Percentiles rank a stretch among this genome's conserved stretches.
phyloP scores from a whole-genome alignment of 1,284 basidiomycete species.

The Sphagnurus paluster region DNA sequence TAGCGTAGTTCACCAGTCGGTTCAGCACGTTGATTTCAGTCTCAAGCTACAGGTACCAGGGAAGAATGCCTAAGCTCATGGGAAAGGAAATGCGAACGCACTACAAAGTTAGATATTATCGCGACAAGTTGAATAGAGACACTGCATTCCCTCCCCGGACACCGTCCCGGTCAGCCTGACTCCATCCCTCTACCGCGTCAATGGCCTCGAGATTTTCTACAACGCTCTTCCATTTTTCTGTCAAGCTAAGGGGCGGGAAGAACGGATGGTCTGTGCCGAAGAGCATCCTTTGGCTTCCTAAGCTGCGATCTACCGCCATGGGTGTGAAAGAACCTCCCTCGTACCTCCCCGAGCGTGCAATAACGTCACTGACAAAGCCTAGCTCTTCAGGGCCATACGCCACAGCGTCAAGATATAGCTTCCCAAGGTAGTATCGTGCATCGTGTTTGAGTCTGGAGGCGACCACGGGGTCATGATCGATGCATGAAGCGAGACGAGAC shows the following conservation, averaged over 20 bases:
- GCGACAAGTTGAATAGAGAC: conserved; percentile 54
- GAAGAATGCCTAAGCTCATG: conserved; percentile 7
- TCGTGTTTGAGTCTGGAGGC: conserved; percentile 75
- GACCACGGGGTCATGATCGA: conserved; percentile 80
- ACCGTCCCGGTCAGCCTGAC: conserved; percentile 54
- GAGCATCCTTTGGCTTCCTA: conserved; percentile 62
- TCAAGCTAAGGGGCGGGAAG: conserved; percentile 75
- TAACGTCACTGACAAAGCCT: conserved; percentile 68
- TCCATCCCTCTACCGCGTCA: conserved; percentile 63
- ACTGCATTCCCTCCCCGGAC: conserved; percentile 75
- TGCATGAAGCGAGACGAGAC: conserved; percentile 80
- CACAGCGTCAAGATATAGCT: conserved; percentile 81
- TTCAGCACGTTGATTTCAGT: conserved; percentile 91
- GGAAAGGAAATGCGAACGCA: not conserved
- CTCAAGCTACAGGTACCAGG: conserved; percentile 83
- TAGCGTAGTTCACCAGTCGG: conserved; percentile 89
- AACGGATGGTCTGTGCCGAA: conserved; percentile 91
- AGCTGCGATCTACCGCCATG: conserved; percentile 31
- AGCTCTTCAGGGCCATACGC: conserved; percentile 84
- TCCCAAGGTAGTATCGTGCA: conserved; percentile 80
- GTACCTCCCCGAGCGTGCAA: conserved; percentile 62
- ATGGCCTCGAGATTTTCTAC: conserved; percentile 83
- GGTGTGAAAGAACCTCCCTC: conserved; percentile 35
- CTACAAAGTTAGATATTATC: conserved; percentile 17
- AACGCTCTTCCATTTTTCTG: conserved; percentile 80